Evolutionary conservation across 129 eudicot species (phyloP), one percentile per base, ranked within the genome.

Genomic region (Escallonia rubra): DNA sequence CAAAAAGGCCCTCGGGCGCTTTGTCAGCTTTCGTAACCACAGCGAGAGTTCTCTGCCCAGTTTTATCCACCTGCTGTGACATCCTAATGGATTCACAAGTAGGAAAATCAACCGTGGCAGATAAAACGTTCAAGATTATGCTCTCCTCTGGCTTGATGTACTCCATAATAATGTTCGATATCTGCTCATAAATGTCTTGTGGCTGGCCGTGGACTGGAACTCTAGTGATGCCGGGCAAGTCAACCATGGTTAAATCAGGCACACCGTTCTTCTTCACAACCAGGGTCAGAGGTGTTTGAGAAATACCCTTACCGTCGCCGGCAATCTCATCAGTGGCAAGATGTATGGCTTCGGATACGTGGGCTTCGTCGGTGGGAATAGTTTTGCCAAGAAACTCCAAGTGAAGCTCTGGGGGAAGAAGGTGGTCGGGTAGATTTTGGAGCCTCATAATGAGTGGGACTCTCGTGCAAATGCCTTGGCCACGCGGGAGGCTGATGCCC

Each of bases 191-290:
- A 2, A 82, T 82, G 8, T 82, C 82, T 14, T 82, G 78, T 0
- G 87, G 83, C 48, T 82, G 86, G 3, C 86, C 86, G 11, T 78
- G 87, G 0, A 82, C 83, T 1, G 83, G 80, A 43, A 78, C 87
- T 6, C 87, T 39, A 11, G 87, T 78, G 6, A 82, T 78, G 38
- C 83, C 83, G 0, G 83, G 87, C 6, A 82, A 63, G 59, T 78
- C 87, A 38, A 82, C 87, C 87, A 82, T 78, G 0, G 87, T 82
- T 2, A 82, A 40, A 49, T 82, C 87, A 3, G 87, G 87, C 10
- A 82, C 83, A 0, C 87, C 83, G 13, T 46, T 70, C 66, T 82
- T 82, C 65, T 70, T 82, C 1, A 82, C 81, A 0, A 82, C 59
- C 38, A 82, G 40, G 3, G 87, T 78, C 8, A 82, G 10, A 8